Base-by-base conservation (phyloP, 768 basidiomycete genomes). In the Suillus plorans region DNA sequence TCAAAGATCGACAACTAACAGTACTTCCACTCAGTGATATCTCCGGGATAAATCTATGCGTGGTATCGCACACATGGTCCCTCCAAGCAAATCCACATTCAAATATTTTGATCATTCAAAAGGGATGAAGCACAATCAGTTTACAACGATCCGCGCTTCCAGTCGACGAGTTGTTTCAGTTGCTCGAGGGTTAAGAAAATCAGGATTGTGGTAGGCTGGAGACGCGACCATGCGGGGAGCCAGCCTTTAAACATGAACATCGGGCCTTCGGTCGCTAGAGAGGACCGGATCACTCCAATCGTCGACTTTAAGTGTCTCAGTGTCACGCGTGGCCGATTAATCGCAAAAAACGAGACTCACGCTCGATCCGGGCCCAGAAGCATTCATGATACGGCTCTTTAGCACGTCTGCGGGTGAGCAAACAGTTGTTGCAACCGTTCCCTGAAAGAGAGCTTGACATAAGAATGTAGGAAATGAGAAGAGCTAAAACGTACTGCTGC, bases 171-270 rank as follows among this genome's bases (percentile, higher is more conserved):
- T 61, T 87, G 88, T 84, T 87, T 93, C 68, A 93, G 74, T 75
- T 93, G 91, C 71, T 94, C 92, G 45, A 94, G 81, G 8, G 90
- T 92, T 67, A 94, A 74, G 81, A 94, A 95, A 73, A 94, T 94
- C 45, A 95, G 82, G 67, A 95, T 92, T 4, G 93, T 95, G 50
- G 92, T 94, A 0, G 92, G 93, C 72, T 94, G 91, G 45, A 95
- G 82, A 74, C 93, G 83, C 60, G 86, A 85, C 92, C 92, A 95
- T 13, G 92, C 91, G 0, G 93, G 93, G 10, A 94, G 76, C 93
- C 93, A 95, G 67, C 93, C 93, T 74, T 92, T 93, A 82, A 95
- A 93, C 89, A 95, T 91, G 83, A 94, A 95, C 86, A 89, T 90
- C 4, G 91, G 75, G 16, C 93, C 93, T 69, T 95, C 93, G 67